phyloP scores from a whole-genome alignment of 345 rosid genomes.

The Dimocarpus longan region DNA sequence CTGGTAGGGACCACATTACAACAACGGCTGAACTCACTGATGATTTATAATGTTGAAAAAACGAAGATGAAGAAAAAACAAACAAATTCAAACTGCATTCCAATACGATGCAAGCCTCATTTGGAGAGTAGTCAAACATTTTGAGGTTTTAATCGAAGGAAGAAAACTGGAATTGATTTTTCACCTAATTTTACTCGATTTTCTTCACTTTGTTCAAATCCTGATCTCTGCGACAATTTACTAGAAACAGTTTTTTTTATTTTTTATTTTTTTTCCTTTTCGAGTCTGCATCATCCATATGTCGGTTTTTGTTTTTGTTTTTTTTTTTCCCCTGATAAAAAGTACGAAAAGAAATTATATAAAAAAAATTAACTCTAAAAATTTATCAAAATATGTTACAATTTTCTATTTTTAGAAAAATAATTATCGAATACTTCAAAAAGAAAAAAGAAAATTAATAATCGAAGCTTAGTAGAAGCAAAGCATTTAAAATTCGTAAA shows the following conservation, averaged over 20 bases:
- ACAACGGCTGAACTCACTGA: not conserved
- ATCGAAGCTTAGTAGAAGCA: not conserved
- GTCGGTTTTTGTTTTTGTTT: not conserved
- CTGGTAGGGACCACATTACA: conserved; percentile 9
- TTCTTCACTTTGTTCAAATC: not conserved
- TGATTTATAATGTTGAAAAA: not conserved
- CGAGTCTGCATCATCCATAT: not conserved
- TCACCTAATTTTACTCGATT: not conserved
- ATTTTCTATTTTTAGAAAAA: not conserved
- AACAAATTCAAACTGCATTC: conserved; percentile 17
- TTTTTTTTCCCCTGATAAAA: no score
- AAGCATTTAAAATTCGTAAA: not conserved
- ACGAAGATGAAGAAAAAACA: not conserved
- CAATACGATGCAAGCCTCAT: not conserved
- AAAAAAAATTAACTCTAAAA: not conserved
- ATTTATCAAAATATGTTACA: not conserved
- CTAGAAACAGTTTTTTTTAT: not conserved
- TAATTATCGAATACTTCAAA: not conserved
- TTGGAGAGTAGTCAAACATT: not conserved
- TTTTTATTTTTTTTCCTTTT: not conserved
- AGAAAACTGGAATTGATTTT: not conserved
- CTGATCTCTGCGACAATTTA: not conserved
- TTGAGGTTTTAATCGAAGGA: conserved; percentile 4
- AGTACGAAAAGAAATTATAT: not conserved
- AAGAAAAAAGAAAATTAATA: no score